phyloP scores from a whole-genome alignment of 768 basidiomycete species.

The Pleurotus citrinopileatus region DNA sequence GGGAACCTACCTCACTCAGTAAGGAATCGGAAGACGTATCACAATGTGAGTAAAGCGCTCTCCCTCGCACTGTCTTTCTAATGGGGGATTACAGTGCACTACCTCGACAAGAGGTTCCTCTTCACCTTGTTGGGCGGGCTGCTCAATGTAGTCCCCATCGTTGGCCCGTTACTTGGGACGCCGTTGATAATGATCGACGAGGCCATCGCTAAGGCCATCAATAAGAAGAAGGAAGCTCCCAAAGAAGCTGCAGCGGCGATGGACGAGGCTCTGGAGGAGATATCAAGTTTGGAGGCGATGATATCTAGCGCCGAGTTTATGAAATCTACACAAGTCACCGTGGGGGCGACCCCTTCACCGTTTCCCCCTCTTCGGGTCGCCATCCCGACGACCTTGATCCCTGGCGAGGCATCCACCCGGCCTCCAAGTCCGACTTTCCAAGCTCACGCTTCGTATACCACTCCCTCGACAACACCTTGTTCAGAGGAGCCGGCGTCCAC shows the following conservation, averaged over 20 bases:
- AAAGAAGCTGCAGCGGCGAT: background rate
- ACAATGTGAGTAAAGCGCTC: background rate
- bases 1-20: too few relatives aligned
- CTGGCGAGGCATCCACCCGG: too few relatives aligned
- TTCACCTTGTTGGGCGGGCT: background rate
- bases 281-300: background rate
- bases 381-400: background rate
- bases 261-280: background rate
- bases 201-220: background rate
- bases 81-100: background rate
- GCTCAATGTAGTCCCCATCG: background rate
- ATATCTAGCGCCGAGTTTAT: background rate
- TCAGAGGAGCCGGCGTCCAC: too few relatives aligned
- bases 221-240: background rate
- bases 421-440: too few relatives aligned
- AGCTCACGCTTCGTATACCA: too few relatives aligned
- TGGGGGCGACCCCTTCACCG: background rate
- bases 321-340: background rate
- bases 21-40: too few relatives aligned
- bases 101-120: background rate
- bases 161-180: slow-evolving; percentile 1
- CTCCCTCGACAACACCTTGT: too few relatives aligned
- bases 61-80: background rate
- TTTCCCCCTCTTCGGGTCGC: background rate
- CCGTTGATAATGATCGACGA: background rate